Conservation (phyloP, 1,284 basidiomycete genomes). For the Fistulina hepatica region DNA sequence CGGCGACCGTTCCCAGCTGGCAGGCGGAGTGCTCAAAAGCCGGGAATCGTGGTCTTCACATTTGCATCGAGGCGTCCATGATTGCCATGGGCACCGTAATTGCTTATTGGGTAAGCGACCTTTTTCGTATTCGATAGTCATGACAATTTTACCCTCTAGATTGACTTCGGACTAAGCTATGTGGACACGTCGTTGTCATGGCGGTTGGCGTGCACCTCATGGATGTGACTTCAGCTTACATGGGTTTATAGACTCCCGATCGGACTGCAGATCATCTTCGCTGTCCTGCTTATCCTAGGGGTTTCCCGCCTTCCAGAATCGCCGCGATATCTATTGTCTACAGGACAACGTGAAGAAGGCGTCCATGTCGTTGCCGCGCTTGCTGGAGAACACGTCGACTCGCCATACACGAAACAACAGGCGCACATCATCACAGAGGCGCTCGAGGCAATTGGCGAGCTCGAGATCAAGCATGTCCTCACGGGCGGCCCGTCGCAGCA, state of each 20-base stretch:
- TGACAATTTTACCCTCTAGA: no score
- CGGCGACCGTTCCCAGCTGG: slow-evolving; percentile 44
- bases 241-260: slow-evolving; percentile 26
- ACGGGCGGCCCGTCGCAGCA: slow-evolving; percentile 28
- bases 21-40: slow-evolving; percentile 46
- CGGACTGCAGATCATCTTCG: slow-evolving; percentile 31
- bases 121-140: no score
- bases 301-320: slow-evolving; percentile 29
- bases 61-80: slow-evolving; percentile 44
- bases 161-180: slow-evolving; percentile 28
- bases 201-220: background rate
- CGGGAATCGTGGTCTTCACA: slow-evolving; percentile 44
- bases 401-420: slow-evolving; percentile 17
- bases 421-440: slow-evolving; percentile 17
- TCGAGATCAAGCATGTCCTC: slow-evolving; percentile 32
- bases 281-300: slow-evolving; percentile 21
- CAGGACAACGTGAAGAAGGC: slow-evolving; percentile 28
- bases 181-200: slow-evolving; percentile 17
- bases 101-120: slow-evolving; percentile 19
- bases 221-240: slow-evolving; percentile 10
- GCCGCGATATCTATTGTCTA: slow-evolving; percentile 35
- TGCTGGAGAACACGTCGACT: slow-evolving; percentile 12
- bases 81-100: slow-evolving; percentile 36
- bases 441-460: slow-evolving; percentile 12
- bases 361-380: slow-evolving; percentile 26